Conservation (phyloP, 805 yeast species). For the Candida qinlingensis region DNA sequence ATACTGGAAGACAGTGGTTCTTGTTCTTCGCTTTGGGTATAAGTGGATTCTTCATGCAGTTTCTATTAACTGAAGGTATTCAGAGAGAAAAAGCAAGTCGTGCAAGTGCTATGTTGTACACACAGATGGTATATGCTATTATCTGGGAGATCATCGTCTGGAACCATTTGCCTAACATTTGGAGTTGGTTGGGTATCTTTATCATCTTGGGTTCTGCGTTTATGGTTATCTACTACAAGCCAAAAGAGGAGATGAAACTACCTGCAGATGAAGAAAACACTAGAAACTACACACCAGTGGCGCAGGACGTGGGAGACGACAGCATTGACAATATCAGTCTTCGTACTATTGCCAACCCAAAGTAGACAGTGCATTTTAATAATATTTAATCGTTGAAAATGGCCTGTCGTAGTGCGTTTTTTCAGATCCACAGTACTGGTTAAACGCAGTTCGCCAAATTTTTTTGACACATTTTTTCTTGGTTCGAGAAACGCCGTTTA, state of each 20-base stretch:
- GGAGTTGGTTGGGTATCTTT: slow-evolving; percentile 64
- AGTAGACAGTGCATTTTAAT: too few relatives aligned
- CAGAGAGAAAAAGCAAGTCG: slow-evolving; percentile 77
- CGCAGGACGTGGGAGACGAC: neutral
- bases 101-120: slow-evolving; percentile 69
- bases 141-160: slow-evolving; percentile 69
- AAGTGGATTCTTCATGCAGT: slow-evolving; percentile 81
- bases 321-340: neutral
- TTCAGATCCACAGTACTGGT: too few relatives aligned
- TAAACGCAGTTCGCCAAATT: too few relatives aligned
- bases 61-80: slow-evolving; percentile 71
- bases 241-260: slow-evolving; percentile 21
- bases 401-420: too few relatives aligned
- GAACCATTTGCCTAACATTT: slow-evolving; percentile 64
- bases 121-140: slow-evolving; percentile 74
- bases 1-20: slow-evolving; percentile 58
- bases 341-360: too few relatives aligned
- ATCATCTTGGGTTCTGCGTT: slow-evolving; percentile 65
- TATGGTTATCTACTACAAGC: slow-evolving; percentile 49
- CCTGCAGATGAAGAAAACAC: neutral
- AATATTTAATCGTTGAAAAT: too few relatives aligned
- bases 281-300: neutral
- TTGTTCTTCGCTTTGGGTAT: slow-evolving; percentile 58
- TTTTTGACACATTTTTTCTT: too few relatives aligned
- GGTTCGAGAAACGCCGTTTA: too few relatives aligned